Base-by-base conservation (phyloP, 306 rosid species). In the Acacia acuminata region DNA sequence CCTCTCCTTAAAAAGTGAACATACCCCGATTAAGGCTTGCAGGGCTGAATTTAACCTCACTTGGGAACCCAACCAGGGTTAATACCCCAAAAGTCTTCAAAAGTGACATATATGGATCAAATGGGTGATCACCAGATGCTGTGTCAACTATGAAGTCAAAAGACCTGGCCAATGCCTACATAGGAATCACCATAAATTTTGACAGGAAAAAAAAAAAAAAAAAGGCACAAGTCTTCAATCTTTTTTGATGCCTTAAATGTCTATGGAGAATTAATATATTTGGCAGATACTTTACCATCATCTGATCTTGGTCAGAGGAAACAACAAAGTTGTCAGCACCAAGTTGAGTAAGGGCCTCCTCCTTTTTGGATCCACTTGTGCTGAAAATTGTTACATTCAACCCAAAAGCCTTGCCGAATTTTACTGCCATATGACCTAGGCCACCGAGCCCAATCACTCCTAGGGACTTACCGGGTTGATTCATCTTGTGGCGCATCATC, bases 41-140 rank as follows among this genome's bases (percentile, higher is more conserved):
- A 76, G 98, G 97, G 64, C 83, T 86, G 77, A 95, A 78, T 83
- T 93, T 94, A 81, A 93, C 85, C 88, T 91, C 92, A 78, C 89
- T 87, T 38, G 98, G 97, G 83, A 89, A 86, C 56, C 98, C 97
- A 82, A 91, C 94, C 38, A 94, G 79, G 73, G 81, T 94, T 8
- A 91, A 73, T 84, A 83, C 86, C 71, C 97, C 95, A 42, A 53
- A 75, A 45, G 86, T 83, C 91, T 93, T 94, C 88, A 94, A 77
- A 30, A 90, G 78, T 48, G 93, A 72, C 96, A 94, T 84, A 85
- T 92, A 94, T 66, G 92, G 92, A 89, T 94, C 98, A 87, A 93
- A 53, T 2, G 88, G 89, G 68, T 94, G 98, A 87, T 91, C 93
- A 79, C 98, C 98, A 45, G 97, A 93, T 34, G 97, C 95, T 25